Base-by-base conservation (phyloP, 192 early-diverging fungal species). In the Podila epicladia region DNA sequence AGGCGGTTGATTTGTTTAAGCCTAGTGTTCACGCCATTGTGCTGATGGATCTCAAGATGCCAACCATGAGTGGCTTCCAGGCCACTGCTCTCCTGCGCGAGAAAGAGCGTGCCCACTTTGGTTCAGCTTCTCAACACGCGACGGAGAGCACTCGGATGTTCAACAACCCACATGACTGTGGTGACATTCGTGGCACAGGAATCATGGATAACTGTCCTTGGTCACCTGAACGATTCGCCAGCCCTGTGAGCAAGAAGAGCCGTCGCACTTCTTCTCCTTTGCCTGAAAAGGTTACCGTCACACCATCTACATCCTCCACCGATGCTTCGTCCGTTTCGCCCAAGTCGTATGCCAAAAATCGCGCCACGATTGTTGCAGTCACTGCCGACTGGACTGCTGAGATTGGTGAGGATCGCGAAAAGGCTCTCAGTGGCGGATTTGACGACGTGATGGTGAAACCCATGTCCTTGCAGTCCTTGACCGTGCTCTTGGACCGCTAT, bases 361-460 rank as follows among this genome's bases (percentile, higher is more conserved):
- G 62, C 13, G 70, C 71, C 28, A 80, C 61, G 32, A 65, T 80
- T 33, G 61, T 80, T 51, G 77, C 77, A 1, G 60, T 80, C 7
- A 80, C 77, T 0, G 77, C 77, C 3, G 77, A 80, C 57, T 72
- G 66, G 65, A 45, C 60, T 0, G 77, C 71, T 15, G 77, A 80
- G 22, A 69, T 73, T 65, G 77, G 77, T 20, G 77, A 80, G 45
- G 77, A 80, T 32, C 77, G 77, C 15, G 67, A 80, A 31, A 67
- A 65, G 26, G 77, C 71, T 2, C 19, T 73, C 31, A 65, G 55
- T 15, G 62, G 67, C 6, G 77, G 77, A 1, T 80, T 80, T 62
- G 77, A 80, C 29, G 77, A 80, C 64, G 77, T 80, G n/a, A 69
- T 80, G 71, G 77, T 80, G 22, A 80, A 80, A 38, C 77, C 77